Evolutionary conservation across 164 flowering plant genomes (phyloP), one percentile per base, ranked within the genome.

Genomic region (Taxillus chinensis): DNA sequence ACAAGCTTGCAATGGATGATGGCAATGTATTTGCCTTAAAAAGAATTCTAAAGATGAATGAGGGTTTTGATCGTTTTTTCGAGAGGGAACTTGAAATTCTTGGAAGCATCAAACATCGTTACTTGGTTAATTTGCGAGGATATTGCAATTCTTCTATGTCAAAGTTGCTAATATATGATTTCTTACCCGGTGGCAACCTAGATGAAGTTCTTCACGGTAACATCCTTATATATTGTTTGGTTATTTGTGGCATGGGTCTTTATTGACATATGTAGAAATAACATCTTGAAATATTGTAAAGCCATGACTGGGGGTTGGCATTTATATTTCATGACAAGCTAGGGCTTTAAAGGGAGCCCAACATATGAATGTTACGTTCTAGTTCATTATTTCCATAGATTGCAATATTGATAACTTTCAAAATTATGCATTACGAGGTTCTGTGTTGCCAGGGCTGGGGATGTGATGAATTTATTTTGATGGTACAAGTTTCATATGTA

Each of bases 41-140:
- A 75, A 83, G 83, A 78, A 93, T 93, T 71, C 71, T 86, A 42
- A 90, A 90, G 75, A 67, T 84, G 55, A 84, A 90, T 77, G 97
- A 85, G 59, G 86, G 92, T n/a, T 79, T 93, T 63, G 96, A 90
- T 78, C 86, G 92, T 1, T 86, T 85, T 67, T 93, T 93, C 64
- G 97, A 93, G 74, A 84, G 98, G 75, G 98, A 93, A 77, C 97
- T 93, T 68, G 98, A 86, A 68, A 90, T 93, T 70, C 91, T 93
- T 72, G 98, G 98, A 68, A 86, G 98, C 82, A 86, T 86, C 67
- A 90, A 93, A 70, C 96, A 93, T 67, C 80, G 95, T 13, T 84
- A 83, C 76, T 74, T 93, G 45, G 98, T 93, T 66, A 90, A 90
- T 71, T 74, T 93, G 64, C 85, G 98, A 57, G 98, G 98, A 69